Conservation (phyloP, 345 rosid species). For the Tarenaya hassleriana region DNA sequence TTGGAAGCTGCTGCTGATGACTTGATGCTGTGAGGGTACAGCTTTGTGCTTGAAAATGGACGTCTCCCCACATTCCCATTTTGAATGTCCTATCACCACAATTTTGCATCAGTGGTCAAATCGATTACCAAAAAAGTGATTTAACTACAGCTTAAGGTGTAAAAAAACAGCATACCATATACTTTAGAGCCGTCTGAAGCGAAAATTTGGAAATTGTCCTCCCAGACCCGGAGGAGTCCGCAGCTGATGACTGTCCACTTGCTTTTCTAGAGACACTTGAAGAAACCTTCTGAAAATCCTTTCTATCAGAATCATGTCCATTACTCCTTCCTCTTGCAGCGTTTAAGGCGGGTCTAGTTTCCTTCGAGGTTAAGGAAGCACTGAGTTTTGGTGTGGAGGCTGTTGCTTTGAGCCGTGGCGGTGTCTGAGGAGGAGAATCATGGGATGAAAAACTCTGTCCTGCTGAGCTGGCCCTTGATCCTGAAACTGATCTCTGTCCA, state of each 20-base stretch:
- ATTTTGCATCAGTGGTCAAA: conserved; percentile 2
- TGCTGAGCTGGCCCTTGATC: neutral
- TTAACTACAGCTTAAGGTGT: neutral
- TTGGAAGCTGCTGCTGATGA: conserved; percentile 11
- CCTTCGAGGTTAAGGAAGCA: neutral
- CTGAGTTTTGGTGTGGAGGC: conserved; percentile 22
- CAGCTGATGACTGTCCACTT: too few species aligned
- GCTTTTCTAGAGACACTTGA: too few species aligned
- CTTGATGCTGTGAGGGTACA: conserved; percentile 30
- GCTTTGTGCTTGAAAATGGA: conserved; percentile 23
- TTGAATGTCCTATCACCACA: conserved; percentile 15
- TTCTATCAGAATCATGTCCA: neutral
- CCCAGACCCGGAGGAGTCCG: conserved; percentile 15
- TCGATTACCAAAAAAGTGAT: neutral
- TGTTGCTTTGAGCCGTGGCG: conserved; percentile 25
- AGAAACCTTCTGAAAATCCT: conserved; percentile 12
- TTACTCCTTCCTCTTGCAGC: conserved; percentile 22
- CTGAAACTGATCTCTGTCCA: conserved; percentile 8
- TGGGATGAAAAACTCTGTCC: too few species aligned
- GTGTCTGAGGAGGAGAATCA: conserved; percentile 17
- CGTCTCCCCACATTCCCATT: conserved; percentile 19
- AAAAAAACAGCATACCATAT: conserved; percentile 21
- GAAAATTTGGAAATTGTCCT: conserved; percentile 23
- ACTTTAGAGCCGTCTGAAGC: conserved; percentile 24
- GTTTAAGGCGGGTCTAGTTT: neutral